Percentiles rank a stretch among this genome's conserved stretches.
phyloP scores from a whole-genome alignment of 1,284 basidiomycete species.

The Trichosporon faecale region DNA sequence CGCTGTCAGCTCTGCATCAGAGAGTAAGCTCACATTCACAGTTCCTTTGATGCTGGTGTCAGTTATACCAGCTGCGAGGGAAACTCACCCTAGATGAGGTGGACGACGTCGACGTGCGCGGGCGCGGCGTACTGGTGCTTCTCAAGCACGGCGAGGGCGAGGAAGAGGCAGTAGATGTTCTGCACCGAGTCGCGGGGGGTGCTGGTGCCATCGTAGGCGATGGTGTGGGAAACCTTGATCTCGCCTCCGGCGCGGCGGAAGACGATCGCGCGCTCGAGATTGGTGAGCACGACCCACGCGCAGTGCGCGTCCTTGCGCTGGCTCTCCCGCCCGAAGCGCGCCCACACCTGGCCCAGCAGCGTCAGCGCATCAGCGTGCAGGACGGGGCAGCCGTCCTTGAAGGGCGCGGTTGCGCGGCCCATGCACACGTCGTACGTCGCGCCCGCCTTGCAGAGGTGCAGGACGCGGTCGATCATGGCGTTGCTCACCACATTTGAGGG shows the following conservation, averaged over 20 bases:
- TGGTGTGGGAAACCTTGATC: slow-evolving; percentile 21
- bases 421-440: slow-evolving; percentile 12
- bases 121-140: slow-evolving; percentile 23
- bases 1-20: no score
- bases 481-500: slow-evolving; percentile 24
- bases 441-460: slow-evolving; percentile 17
- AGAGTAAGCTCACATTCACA: no score
- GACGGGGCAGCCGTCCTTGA: slow-evolving; percentile 10
- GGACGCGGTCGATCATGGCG: slow-evolving; percentile 20
- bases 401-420: slow-evolving; percentile 18
- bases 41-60: no score
- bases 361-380: slow-evolving; percentile 24
- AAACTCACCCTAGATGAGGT: slow-evolving; percentile 11
- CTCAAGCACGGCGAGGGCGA: slow-evolving; percentile 22
- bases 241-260: slow-evolving; percentile 21
- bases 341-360: slow-evolving; percentile 24
- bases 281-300: slow-evolving; percentile 21
- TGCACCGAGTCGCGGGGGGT: slow-evolving; percentile 22
- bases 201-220: slow-evolving; percentile 15
- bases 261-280: slow-evolving; percentile 23
- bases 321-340: slow-evolving; percentile 20
- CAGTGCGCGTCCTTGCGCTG: slow-evolving; percentile 14
- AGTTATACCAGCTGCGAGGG: no score
- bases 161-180: slow-evolving; percentile 25
- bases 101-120: slow-evolving; percentile 13